A percentile compares a stretch with the other conserved stretches of the same genome.
Conservation (phyloP, 1,139 yeast genomes). For the Eremothecium cymbalariae region DNA sequence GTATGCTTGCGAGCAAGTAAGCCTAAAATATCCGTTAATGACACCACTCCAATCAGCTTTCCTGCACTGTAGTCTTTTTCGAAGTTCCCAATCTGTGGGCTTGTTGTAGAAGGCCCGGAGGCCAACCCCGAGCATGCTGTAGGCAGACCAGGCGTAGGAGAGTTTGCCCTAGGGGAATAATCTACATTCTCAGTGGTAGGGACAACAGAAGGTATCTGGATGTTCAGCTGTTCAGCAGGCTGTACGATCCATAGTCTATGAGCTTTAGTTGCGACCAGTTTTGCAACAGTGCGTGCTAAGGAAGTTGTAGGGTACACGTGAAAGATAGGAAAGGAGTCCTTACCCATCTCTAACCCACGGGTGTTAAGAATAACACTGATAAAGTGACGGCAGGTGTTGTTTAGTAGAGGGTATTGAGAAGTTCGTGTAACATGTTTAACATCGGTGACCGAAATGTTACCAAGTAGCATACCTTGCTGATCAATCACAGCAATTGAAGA, state of each 20-base stretch:
- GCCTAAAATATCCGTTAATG: slow-evolving; percentile 81
- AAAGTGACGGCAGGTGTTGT: slow-evolving; percentile 78
- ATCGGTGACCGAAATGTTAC: slow-evolving; percentile 91
- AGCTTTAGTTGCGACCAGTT: slow-evolving; percentile 87
- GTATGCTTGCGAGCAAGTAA: slow-evolving; percentile 66
- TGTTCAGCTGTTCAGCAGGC: slow-evolving; percentile 18
- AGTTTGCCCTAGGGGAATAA: slow-evolving; percentile 4
- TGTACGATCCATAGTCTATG: slow-evolving; percentile 93
- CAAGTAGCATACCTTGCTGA: slow-evolving; percentile 61
- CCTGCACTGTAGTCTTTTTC: slow-evolving; percentile 52
- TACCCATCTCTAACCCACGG: slow-evolving; percentile 76
- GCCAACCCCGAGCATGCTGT: slow-evolving; percentile 1
- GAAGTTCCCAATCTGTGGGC: slow-evolving; percentile 19
- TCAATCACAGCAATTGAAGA: slow-evolving; percentile 95
- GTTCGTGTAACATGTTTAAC: slow-evolving; percentile 80
- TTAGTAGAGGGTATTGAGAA: slow-evolving; percentile 71
- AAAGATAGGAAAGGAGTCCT: slow-evolving; percentile 94
- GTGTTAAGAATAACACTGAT: slow-evolving; percentile 77
- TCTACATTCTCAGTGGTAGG: slow-evolving; percentile 7
- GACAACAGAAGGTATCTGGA: slow-evolving; percentile 7
- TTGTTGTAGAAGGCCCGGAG: slow-evolving; percentile 6
- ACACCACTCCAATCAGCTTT: slow-evolving; percentile 78
- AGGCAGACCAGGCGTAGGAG: slow-evolving; percentile 4
- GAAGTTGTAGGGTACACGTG: slow-evolving; percentile 77
- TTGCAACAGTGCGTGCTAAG: slow-evolving; percentile 83